Conservation (phyloP, 345 rosid species). For the Carallia pectinifolia region DNA sequence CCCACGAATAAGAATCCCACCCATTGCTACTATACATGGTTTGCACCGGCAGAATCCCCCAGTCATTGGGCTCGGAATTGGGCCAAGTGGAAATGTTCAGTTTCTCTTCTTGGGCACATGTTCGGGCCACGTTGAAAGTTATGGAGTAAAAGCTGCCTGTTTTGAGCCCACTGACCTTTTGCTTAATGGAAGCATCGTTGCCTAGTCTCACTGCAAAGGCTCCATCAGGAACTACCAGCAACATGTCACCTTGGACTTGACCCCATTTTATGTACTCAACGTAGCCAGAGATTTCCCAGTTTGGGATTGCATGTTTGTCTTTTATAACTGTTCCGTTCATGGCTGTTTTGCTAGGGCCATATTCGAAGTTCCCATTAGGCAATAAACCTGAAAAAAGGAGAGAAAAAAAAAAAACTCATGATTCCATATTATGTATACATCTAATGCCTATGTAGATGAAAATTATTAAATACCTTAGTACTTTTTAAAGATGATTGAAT, state of each 20-base stretch:
- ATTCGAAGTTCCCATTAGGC: conserved; percentile 80
- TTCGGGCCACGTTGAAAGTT: conserved; percentile 72
- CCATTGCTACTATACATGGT: conserved; percentile 83
- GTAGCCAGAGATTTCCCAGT: conserved; percentile 68
- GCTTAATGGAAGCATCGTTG: conserved; percentile 69
- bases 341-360: conserved; percentile 56
- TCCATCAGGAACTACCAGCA: conserved; percentile 78
- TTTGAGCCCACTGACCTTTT: conserved; percentile 42
- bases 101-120: conserved; percentile 82
- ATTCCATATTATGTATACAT: neutral
- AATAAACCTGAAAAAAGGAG: conserved; percentile 52
- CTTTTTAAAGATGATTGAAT: no score
- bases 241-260: conserved; percentile 85
- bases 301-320: conserved; percentile 49
- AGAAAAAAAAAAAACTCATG: no score
- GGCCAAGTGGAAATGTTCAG: conserved; percentile 68
- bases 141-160: conserved; percentile 51
- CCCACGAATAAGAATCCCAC: conserved; percentile 87
- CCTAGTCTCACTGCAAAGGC: conserved; percentile 67
- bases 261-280: conserved; percentile 90
- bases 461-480: no score
- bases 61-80: conserved; percentile 36
- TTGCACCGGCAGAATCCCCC: conserved; percentile 71
- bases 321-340: conserved; percentile 59
- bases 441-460: neutral